Percentiles rank a stretch among this genome's conserved stretches.
These are phyloP conservation scores for Kalanchoe fedtschenkoi DNA, from an alignment of 164 flowering plant species.

Conservation along the genomic window DNA sequence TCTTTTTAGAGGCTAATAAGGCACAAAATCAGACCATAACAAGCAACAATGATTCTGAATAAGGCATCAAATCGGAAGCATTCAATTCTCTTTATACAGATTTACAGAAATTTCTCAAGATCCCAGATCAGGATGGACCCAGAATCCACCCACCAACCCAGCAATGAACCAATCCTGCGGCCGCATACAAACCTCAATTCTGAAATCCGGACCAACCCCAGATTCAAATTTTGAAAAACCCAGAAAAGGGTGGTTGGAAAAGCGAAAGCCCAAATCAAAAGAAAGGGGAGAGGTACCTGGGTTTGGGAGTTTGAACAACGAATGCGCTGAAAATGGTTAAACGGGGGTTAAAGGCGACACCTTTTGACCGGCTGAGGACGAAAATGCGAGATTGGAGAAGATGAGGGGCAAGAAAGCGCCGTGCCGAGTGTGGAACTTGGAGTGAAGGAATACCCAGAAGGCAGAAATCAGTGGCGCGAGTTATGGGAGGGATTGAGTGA, in stretches of 20 bases:
- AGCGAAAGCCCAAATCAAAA: background rate
- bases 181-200: background rate
- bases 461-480: background rate
- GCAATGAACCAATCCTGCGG: too few species aligned
- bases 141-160: too few species aligned
- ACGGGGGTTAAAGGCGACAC: background rate
- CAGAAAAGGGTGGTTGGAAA: background rate
- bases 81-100: background rate
- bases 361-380: conserved; percentile 2
- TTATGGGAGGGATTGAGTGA: background rate
- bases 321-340: background rate
- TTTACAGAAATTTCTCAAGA: background rate
- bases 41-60: conserved; percentile 4
- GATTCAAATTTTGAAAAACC: background rate
- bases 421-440: background rate
- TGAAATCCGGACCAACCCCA: background rate
- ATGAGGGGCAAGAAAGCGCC: too few species aligned
- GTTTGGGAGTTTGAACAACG: background rate
- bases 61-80: background rate
- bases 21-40: background rate
- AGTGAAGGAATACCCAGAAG: background rate
- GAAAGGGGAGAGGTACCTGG: background rate
- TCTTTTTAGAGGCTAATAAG: background rate
- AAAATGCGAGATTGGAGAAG: too few species aligned
- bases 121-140: background rate